Conservation (phyloP, 2,329 filamentous ascomycete species). For the Fusarium gaditjirri region DNA sequence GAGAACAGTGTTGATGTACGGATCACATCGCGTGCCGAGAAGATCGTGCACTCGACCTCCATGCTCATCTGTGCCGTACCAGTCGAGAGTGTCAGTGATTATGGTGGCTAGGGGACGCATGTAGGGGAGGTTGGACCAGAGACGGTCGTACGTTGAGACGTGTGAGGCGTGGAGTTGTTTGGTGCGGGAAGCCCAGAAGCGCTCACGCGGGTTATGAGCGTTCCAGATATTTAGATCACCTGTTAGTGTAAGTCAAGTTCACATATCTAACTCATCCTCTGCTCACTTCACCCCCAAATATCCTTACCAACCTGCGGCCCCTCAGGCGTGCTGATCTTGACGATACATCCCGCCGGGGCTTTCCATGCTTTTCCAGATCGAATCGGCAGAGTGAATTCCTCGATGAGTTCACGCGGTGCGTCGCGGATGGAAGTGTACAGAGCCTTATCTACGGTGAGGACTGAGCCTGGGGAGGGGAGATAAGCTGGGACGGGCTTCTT, state of each 20-base stretch:
- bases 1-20: slow-evolving; percentile 82
- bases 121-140: slow-evolving; percentile 83
- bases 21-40: slow-evolving; percentile 84
- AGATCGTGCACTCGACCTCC: slow-evolving; percentile 80
- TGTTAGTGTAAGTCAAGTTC: slow-evolving; percentile 18
- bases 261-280: background rate
- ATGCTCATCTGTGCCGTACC: slow-evolving; percentile 69
- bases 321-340: slow-evolving; percentile 78
- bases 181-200: slow-evolving; percentile 84
- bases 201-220: slow-evolving; percentile 77
- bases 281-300: background rate
- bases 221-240: slow-evolving; percentile 89
- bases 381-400: slow-evolving; percentile 74
- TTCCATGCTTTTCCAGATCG: slow-evolving; percentile 79
- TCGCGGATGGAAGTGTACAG: slow-evolving; percentile 71
- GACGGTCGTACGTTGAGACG: slow-evolving; percentile 74
- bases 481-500: slow-evolving; percentile 62
- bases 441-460: slow-evolving; percentile 55
- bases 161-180: slow-evolving; percentile 82
- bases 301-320: slow-evolving; percentile 76
- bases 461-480: slow-evolving; percentile 56
- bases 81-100: slow-evolving; percentile 70
- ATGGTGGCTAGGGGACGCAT: slow-evolving; percentile 80
- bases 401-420: slow-evolving; percentile 54
- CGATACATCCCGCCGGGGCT: slow-evolving; percentile 73